Percentiles rank a stretch among this genome's conserved stretches.
These are phyloP conservation scores for Kazachstania martiniae DNA, from an alignment of 805 yeast genomes.

Conservation along the genomic window DNA sequence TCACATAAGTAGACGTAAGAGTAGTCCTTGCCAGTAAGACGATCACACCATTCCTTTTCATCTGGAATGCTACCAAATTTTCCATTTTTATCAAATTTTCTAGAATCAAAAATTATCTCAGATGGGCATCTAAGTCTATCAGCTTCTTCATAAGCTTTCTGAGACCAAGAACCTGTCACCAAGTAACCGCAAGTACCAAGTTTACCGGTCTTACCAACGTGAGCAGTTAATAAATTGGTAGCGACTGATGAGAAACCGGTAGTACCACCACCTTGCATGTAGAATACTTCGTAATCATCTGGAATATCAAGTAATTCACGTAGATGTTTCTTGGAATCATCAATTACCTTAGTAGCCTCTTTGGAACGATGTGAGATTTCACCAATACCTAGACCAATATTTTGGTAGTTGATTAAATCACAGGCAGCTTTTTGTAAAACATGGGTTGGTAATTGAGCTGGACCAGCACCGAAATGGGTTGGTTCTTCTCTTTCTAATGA, in stretches of 20 bases:
- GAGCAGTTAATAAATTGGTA: slow-evolving; percentile 68
- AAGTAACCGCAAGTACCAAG: slow-evolving; percentile 77
- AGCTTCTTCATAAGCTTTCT: slow-evolving; percentile 83
- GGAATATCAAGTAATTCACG: slow-evolving; percentile 62
- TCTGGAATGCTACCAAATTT: slow-evolving; percentile 61
- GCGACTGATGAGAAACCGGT: slow-evolving; percentile 87
- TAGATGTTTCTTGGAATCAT: slow-evolving; percentile 62
- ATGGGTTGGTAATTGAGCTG: slow-evolving; percentile 77
- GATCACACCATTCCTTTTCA: slow-evolving; percentile 49
- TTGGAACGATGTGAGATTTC: slow-evolving; percentile 93
- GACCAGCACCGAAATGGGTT: slow-evolving; percentile 96
- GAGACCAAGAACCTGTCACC: slow-evolving; percentile 90
- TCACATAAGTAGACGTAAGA: slow-evolving; percentile 89
- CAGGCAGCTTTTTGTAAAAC: slow-evolving; percentile 82
- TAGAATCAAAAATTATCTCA: slow-evolving; percentile 58
- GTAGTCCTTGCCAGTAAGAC: slow-evolving; percentile 32
- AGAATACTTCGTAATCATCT: slow-evolving; percentile 87
- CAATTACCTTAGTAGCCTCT: slow-evolving; percentile 68
- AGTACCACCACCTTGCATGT: slow-evolving; percentile 97
- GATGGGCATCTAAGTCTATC: slow-evolving; percentile 67
- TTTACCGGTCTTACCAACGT: slow-evolving; percentile 60
- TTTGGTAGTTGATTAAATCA: slow-evolving; percentile 65
- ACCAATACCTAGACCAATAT: slow-evolving; percentile 76
- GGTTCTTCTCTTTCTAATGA: slow-evolving; percentile 56
- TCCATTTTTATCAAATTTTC: slow-evolving; percentile 35